phyloP scores from a whole-genome alignment of 148 eudicot genomes.

The Linanthus parryae region DNA sequence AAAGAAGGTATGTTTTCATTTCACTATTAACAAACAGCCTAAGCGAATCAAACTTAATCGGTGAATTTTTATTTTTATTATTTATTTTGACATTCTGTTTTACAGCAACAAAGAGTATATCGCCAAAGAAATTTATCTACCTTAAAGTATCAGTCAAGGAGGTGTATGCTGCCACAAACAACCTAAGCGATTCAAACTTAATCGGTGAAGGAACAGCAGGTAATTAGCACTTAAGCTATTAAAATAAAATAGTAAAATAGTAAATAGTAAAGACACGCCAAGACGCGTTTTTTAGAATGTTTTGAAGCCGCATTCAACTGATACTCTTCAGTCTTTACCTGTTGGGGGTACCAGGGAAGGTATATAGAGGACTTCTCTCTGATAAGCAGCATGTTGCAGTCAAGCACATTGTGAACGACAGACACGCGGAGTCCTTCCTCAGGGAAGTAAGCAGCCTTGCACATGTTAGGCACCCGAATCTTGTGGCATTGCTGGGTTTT shows the following conservation, averaged over 20 bases:
- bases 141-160: conserved; percentile 22
- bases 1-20: conserved; percentile 12
- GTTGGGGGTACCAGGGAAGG: conserved; percentile 20
- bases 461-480: conserved; percentile 29
- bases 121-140: conserved; percentile 14
- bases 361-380: conserved; percentile 24
- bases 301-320: too few species aligned
- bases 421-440: conserved; percentile 18
- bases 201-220: conserved; percentile 43
- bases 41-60: conserved; percentile 22
- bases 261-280: too few species aligned
- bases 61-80: too few species aligned
- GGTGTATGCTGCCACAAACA: conserved; percentile 28
- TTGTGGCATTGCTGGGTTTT: conserved; percentile 28
- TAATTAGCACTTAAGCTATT: neutral
- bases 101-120: too few species aligned
- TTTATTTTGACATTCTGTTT: too few species aligned
- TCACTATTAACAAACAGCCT: conserved; percentile 25
- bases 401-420: conserved; percentile 22
- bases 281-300: too few species aligned
- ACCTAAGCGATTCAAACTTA: conserved; percentile 19
- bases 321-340: too few species aligned
- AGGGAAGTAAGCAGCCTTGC: conserved; percentile 27
- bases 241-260: too few species aligned
- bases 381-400: conserved; percentile 27